Percentiles rank a stretch among this genome's conserved stretches.
Evolutionary conservation across 345 rosid species (phyloP).

Genomic region (Citropsis articulata): DNA sequence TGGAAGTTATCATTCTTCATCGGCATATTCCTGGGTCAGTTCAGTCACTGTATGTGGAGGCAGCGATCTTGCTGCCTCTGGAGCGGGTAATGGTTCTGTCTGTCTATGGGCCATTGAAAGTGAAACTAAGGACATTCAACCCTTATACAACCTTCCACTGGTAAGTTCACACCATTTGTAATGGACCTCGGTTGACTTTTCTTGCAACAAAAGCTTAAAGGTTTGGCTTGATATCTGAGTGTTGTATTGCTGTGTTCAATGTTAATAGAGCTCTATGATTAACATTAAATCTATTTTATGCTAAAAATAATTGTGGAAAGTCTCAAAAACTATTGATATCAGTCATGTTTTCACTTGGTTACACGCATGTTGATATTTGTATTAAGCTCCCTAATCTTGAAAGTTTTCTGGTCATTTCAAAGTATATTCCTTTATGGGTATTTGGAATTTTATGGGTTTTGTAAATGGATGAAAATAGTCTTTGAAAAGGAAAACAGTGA

Average conservation of each 20-base stretch:
- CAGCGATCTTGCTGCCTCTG: conserved; percentile 94
- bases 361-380: background rate
- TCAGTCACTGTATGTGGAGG: conserved; percentile 76
- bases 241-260: background rate
- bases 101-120: conserved; percentile 68
- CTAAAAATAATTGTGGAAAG: background rate
- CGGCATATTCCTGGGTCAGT: conserved; percentile 84
- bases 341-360: background rate
- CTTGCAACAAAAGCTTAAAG: background rate
- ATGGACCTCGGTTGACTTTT: background rate
- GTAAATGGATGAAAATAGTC: background rate
- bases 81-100: conserved; percentile 89
- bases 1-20: conserved; percentile 25
- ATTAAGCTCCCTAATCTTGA: background rate
- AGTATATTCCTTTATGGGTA: background rate
- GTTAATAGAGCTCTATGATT: background rate
- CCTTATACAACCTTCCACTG: conserved; percentile 67
- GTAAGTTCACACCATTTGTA: conserved; percentile 30
- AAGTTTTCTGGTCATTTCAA: background rate
- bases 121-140: conserved; percentile 45
- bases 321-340: background rate
- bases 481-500: background rate
- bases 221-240: background rate
- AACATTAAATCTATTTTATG: background rate
- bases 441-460: background rate